Conservation (phyloP, 2,329 filamentous ascomycete species). For the Scedosporium aurantiacum region DNA sequence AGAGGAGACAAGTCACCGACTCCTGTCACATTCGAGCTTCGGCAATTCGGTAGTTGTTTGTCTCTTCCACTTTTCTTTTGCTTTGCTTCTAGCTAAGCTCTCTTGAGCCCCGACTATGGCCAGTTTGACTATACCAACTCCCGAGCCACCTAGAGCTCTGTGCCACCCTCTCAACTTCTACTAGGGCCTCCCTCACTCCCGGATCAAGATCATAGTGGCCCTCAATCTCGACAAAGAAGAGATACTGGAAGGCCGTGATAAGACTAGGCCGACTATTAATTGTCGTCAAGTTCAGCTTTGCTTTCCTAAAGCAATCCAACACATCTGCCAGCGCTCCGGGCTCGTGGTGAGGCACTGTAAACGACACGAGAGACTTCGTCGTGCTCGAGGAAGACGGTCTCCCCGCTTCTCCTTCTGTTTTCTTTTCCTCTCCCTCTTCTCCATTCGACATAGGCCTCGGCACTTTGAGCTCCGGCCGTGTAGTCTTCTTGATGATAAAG, state of each 20-base stretch:
- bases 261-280: constrained; percentile 80
- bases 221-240: constrained; percentile 89
- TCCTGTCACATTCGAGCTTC: too few relatives aligned
- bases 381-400: constrained; percentile 9
- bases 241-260: constrained; percentile 70
- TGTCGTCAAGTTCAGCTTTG: constrained; percentile 72
- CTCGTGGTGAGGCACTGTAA: constrained; percentile 65
- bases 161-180: constrained; percentile 45
- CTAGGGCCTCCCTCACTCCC: constrained; percentile 49
- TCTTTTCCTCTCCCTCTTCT: too few relatives aligned
- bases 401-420: neutral
- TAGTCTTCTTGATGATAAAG: constrained; percentile 46
- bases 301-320: constrained; percentile 64
- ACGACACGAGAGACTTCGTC: constrained; percentile 67
- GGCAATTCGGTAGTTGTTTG: neutral
- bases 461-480: constrained; percentile 5
- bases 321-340: constrained; percentile 78
- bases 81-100: neutral
- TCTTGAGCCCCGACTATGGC: neutral
- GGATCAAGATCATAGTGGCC: constrained; percentile 38
- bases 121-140: constrained; percentile 41
- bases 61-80: neutral
- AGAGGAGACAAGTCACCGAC: neutral
- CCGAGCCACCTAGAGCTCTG: constrained; percentile 57
- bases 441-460: neutral